phyloP scores from a whole-genome alignment of 345 rosid species.

The Clausena lansium region DNA sequence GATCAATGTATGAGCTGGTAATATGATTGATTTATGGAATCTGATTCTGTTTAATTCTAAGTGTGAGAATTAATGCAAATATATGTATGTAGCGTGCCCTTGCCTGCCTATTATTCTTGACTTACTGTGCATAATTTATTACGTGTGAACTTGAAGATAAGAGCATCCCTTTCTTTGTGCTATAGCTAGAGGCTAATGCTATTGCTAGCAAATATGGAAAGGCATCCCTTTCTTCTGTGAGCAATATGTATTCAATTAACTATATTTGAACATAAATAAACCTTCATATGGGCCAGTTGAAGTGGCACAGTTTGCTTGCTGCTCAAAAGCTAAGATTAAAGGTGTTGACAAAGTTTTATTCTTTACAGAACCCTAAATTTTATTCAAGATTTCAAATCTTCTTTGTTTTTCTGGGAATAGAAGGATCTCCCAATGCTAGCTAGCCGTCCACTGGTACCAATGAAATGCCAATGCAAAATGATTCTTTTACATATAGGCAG shows the following conservation, averaged over 20 bases:
- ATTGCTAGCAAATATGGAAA: background rate
- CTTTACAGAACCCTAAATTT: background rate
- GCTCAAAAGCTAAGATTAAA: background rate
- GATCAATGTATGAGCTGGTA: slow-evolving; percentile 5
- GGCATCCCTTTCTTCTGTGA: slow-evolving; percentile 8
- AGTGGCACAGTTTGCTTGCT: background rate
- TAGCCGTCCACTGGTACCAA: background rate
- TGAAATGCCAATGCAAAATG: background rate
- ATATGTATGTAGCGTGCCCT: slow-evolving; percentile 3
- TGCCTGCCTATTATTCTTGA: slow-evolving; percentile 27
- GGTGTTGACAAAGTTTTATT: background rate
- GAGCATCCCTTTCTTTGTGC: slow-evolving; percentile 21
- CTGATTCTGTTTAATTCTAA: slow-evolving; percentile 29
- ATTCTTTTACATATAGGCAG: no score
- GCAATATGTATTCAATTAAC: no score
- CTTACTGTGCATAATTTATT: slow-evolving; percentile 10
- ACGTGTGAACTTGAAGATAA: background rate
- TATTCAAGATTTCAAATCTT: background rate
- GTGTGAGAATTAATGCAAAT: slow-evolving; percentile 5
- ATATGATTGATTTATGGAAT: slow-evolving; percentile 24
- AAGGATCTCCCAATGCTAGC: background rate
- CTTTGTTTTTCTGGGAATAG: background rate
- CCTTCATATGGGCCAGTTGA: background rate
- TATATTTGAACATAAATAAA: no score
- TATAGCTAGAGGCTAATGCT: background rate